phyloP scores from a whole-genome alignment of 345 rosid species.

The Acer negundo region DNA sequence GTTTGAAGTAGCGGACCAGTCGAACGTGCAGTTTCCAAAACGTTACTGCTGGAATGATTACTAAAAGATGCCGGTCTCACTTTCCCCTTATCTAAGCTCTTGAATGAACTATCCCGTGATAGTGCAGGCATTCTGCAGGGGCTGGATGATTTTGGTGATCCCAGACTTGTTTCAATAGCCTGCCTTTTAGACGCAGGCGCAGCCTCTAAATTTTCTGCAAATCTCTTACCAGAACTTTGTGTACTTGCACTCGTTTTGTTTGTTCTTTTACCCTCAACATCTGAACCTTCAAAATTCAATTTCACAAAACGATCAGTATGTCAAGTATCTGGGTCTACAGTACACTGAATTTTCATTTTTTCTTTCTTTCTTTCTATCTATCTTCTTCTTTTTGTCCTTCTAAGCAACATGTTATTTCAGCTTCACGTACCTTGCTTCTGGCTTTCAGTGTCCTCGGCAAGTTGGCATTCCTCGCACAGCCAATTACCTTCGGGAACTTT shows the following conservation, averaged over 20 bases:
- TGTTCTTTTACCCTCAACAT: constrained; percentile 51
- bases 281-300: constrained; percentile 47
- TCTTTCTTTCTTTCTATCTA: not conserved
- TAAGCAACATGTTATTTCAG: constrained; percentile 17
- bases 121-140: constrained; percentile 45
- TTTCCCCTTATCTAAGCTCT: constrained; percentile 62
- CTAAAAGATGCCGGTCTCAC: constrained; percentile 49
- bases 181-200: constrained; percentile 56
- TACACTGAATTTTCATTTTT: not conserved
- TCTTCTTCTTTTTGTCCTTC: not conserved
- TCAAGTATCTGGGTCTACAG: not conserved
- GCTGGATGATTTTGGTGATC: constrained; percentile 64
- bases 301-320: constrained; percentile 20
- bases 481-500: constrained; percentile 89
- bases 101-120: constrained; percentile 60
- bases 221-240: constrained; percentile 57
- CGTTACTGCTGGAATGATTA: constrained; percentile 40
- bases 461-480: constrained; percentile 97
- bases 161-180: constrained; percentile 55
- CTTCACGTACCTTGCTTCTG: constrained; percentile 64
- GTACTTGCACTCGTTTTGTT: constrained; percentile 31
- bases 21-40: constrained; percentile 46
- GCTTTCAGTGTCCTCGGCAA: constrained; percentile 65
- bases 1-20: constrained; percentile 47
- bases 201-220: constrained; percentile 52